Percentiles rank a stretch among this genome's conserved stretches.
Evolutionary conservation across 495 filamentous ascomycete species (phyloP).

Genomic region (Penicillium canescens): DNA sequence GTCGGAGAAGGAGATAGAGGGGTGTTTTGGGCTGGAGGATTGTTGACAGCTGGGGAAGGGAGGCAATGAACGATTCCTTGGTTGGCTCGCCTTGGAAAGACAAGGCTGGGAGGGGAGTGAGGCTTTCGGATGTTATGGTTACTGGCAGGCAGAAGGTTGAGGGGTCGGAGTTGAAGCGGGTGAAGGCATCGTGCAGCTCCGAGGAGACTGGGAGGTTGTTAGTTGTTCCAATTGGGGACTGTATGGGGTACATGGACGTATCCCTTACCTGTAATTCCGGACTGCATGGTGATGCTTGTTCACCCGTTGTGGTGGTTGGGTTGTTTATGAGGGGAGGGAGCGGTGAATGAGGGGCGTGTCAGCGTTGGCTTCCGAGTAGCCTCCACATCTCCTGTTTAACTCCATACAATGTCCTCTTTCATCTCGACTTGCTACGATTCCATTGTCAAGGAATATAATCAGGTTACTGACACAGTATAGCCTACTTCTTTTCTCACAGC

Average conservation of each 20-base stretch:
- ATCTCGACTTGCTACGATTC: neutral
- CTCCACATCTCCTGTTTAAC: neutral
- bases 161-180: constrained; percentile 61
- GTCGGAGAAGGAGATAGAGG: constrained; percentile 82
- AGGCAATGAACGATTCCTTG: constrained; percentile 56
- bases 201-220: constrained; percentile 62
- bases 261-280: constrained; percentile 74
- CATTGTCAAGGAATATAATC: neutral
- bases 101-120: constrained; percentile 65
- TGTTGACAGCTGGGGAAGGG: constrained; percentile 62
- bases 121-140: constrained; percentile 73
- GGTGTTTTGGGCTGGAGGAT: constrained; percentile 73
- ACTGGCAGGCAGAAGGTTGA: constrained; percentile 77
- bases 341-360: constrained; percentile 21
- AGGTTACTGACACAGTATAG: neutral
- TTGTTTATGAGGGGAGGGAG: constrained; percentile 29
- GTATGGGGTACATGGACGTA: constrained; percentile 1
- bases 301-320: constrained; percentile 6
- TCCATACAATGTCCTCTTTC: no score
- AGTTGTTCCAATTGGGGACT: constrained; percentile 4
- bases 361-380: neutral
- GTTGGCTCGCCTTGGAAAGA: constrained; percentile 48
- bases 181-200: constrained; percentile 84
- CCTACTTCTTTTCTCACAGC: neutral
- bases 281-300: constrained; percentile 66